These are phyloP conservation scores for Mycena polygramma DNA, from an alignment of 768 basidiomycete genomes.

Conservation along the genomic window DNA sequence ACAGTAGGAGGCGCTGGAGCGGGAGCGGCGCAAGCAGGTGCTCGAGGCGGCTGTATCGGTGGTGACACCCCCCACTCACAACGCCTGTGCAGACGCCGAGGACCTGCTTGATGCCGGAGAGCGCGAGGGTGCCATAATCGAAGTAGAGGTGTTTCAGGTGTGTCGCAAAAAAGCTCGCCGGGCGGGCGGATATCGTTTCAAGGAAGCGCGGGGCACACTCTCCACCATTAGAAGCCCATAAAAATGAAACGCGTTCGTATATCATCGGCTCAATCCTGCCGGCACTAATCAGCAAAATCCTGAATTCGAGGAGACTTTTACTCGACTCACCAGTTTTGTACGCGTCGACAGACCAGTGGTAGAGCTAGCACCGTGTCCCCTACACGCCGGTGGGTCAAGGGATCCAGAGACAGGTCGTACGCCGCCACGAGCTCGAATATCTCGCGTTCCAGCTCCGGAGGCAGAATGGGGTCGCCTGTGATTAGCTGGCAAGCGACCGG, in stretches of 20 bases:
- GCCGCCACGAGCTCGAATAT: constrained; percentile 28
- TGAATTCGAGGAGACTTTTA: too few relatives aligned
- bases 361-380: constrained; percentile 12
- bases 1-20: too few relatives aligned
- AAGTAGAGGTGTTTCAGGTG: too few relatives aligned
- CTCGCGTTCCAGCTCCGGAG: constrained; percentile 28
- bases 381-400: constrained; percentile 17
- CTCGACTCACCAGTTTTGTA: constrained; percentile 15
- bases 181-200: constrained; percentile 49
- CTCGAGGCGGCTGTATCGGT: too few relatives aligned
- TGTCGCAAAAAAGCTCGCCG: constrained; percentile 17
- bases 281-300: not conserved
- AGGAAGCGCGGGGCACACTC: constrained; percentile 50
- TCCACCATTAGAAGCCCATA: constrained; percentile 31
- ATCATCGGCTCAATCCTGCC: constrained; percentile 55
- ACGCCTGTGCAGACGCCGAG: too few relatives aligned
- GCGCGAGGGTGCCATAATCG: too few relatives aligned
- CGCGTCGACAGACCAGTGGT: constrained; percentile 18
- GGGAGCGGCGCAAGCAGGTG: too few relatives aligned
- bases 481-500: not conserved
- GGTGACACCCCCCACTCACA: too few relatives aligned
- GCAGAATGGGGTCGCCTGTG: constrained; percentile 23
- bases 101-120: too few relatives aligned
- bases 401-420: not conserved
- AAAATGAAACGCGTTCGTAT: constrained; percentile 53